These are phyloP conservation scores for Arthrobotrys entomopaga DNA, from an alignment of 2,329 filamentous ascomycete genomes.

Conservation along the genomic window DNA sequence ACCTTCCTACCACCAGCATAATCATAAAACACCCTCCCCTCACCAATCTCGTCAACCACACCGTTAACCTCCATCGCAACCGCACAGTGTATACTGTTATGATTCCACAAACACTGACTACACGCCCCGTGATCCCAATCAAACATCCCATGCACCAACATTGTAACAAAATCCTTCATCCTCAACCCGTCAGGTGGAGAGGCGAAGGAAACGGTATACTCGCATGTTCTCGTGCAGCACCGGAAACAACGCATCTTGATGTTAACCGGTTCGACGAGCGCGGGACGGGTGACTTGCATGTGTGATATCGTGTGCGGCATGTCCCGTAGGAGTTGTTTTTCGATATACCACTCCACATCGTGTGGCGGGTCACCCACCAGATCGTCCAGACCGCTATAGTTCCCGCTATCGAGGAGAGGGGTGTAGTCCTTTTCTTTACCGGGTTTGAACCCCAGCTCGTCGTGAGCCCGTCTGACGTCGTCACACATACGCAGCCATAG, in stretches of 20 bases:
- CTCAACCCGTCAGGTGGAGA: slow-evolving; percentile 32
- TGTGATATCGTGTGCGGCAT: slow-evolving; percentile 29
- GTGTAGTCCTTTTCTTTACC: slow-evolving; percentile 52
- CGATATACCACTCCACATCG: slow-evolving; percentile 49
- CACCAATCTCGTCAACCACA: slow-evolving; percentile 31
- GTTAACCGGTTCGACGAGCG: slow-evolving; percentile 40
- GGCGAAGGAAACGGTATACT: slow-evolving; percentile 42
- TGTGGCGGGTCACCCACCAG: slow-evolving; percentile 42
- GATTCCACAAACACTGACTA: slow-evolving; percentile 42
- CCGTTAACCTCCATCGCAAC: slow-evolving; percentile 40
- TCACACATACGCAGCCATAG: slow-evolving; percentile 44
- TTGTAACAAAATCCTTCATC: slow-evolving; percentile 39
- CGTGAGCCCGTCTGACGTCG: slow-evolving; percentile 38
- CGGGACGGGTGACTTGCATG: slow-evolving; percentile 46
- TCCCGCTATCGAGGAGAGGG: slow-evolving; percentile 43
- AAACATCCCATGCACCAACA: slow-evolving; percentile 46
- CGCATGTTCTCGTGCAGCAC: slow-evolving; percentile 32
- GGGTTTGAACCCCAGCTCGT: slow-evolving; percentile 38
- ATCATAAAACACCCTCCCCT: slow-evolving; percentile 47
- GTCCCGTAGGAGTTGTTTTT: slow-evolving; percentile 44
- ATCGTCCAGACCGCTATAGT: slow-evolving; percentile 47
- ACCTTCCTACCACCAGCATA: slow-evolving; percentile 30
- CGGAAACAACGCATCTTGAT: slow-evolving; percentile 49
- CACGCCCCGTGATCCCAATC: slow-evolving; percentile 52
- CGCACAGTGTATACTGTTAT: slow-evolving; percentile 50